These are phyloP conservation scores for Scheffersomyces segobiensis DNA, from an alignment of 1,139 yeast genomes.

Conservation along the genomic window DNA sequence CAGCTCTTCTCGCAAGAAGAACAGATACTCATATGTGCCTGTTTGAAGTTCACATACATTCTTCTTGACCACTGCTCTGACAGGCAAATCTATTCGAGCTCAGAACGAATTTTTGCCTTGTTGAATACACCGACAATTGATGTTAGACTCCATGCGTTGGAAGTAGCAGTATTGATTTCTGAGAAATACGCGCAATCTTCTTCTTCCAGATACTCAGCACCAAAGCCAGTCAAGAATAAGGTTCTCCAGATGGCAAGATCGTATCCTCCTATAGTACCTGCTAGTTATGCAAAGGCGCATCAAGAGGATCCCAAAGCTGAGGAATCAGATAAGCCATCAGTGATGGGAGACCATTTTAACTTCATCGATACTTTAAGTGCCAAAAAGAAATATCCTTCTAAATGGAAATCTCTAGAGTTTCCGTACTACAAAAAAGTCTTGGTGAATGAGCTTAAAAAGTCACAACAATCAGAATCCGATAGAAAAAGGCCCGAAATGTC, in stretches of 20 bases:
- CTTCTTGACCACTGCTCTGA: conserved; percentile 72
- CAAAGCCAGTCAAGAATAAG: conserved; percentile 43
- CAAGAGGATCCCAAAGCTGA: conserved; percentile 7
- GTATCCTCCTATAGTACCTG: conserved; percentile 54
- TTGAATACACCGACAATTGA: conserved; percentile 61
- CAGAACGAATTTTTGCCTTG: conserved; percentile 61
- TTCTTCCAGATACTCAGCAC: conserved; percentile 42
- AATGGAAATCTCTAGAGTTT: conserved; percentile 59
- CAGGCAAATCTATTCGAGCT: conserved; percentile 65
- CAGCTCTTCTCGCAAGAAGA: conserved; percentile 49
- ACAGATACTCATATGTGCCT: conserved; percentile 43
- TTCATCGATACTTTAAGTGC: conserved; percentile 54
- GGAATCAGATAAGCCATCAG: conserved; percentile 18
- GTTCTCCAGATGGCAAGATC: conserved; percentile 54
- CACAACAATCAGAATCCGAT: conserved; percentile 7
- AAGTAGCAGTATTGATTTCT: conserved; percentile 60
- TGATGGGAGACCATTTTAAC: conserved; percentile 51
- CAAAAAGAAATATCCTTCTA: conserved; percentile 49
- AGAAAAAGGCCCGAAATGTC: neutral
- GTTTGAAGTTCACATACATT: conserved; percentile 62
- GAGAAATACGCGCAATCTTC: conserved; percentile 53
- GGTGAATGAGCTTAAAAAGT: conserved; percentile 7
- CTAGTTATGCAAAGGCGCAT: conserved; percentile 32
- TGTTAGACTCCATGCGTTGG: conserved; percentile 62
- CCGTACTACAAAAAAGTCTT: conserved; percentile 45